Conservation (phyloP, 225 moss, liverwort and hornwort genomes). For the Thuidium tamariscinum region DNA sequence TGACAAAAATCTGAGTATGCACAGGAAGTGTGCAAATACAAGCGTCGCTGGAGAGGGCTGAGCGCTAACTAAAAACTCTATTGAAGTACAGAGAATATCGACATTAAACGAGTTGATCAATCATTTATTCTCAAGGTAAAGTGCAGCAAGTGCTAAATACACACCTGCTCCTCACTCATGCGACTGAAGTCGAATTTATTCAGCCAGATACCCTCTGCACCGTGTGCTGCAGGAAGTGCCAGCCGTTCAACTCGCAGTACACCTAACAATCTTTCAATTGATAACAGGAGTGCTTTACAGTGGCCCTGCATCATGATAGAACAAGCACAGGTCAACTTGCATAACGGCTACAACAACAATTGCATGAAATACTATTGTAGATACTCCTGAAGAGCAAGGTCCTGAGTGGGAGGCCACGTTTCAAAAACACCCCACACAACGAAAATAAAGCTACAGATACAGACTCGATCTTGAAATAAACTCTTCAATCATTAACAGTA, state of each 20-base stretch:
- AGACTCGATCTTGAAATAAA: neutral
- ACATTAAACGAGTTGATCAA: neutral
- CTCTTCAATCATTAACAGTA: neutral
- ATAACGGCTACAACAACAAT: neutral
- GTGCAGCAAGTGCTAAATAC: neutral
- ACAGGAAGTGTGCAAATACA: neutral
- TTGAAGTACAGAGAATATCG: neutral
- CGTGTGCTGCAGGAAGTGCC: constrained; percentile 83
- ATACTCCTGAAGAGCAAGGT: neutral
- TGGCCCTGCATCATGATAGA: constrained; percentile 47
- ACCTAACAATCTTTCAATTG: constrained; percentile 83
- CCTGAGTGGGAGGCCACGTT: neutral
- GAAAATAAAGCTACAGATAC: neutral
- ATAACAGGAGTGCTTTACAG: constrained; percentile 81
- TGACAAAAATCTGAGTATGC: neutral
- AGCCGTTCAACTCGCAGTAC: constrained; percentile 77
- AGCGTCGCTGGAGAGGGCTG: neutral
- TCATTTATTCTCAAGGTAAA: neutral
- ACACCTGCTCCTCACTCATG: constrained; percentile 61
- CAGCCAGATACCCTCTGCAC: constrained; percentile 95
- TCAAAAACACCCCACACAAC: neutral
- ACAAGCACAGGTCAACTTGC: neutral
- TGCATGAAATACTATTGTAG: neutral
- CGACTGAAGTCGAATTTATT: constrained; percentile 70
- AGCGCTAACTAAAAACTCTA: neutral